phyloP scores from a whole-genome alignment of 176 grass and related monocot genomes.

The Thalia dealbata region DNA sequence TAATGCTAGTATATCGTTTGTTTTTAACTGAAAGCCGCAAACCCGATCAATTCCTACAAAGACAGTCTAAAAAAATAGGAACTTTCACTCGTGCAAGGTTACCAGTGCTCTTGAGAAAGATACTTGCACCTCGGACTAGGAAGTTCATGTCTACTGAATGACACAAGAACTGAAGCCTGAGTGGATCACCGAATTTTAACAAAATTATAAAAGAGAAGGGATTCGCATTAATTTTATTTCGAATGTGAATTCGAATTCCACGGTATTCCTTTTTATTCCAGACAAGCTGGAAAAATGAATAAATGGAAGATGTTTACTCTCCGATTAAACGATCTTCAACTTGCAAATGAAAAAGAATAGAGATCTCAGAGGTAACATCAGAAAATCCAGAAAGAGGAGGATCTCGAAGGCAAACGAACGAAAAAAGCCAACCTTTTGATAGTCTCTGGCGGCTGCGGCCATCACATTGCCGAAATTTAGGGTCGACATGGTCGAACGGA shows the following conservation, averaged over 20 bases:
- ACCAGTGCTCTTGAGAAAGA: not conserved
- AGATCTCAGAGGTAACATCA: not conserved
- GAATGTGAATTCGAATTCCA: too few relatives aligned
- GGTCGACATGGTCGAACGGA: constrained; percentile 67
- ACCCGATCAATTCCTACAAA: not conserved
- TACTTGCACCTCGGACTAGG: not conserved
- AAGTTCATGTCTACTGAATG: not conserved
- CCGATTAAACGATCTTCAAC: not conserved
- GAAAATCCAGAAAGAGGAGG: not conserved
- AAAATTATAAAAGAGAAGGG: not conserved
- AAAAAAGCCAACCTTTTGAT: constrained; percentile 58
- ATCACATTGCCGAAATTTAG: constrained; percentile 78
- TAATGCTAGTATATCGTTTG: not conserved
- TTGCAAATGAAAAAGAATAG: not conserved
- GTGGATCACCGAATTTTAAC: not conserved
- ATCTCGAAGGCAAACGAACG: not conserved
- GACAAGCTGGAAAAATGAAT: not conserved
- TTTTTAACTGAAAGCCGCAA: not conserved
- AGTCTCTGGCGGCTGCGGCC: constrained; percentile 77
- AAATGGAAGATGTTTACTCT: not conserved
- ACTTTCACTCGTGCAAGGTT: not conserved
- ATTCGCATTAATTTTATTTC: not conserved
- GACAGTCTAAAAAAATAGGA: not conserved
- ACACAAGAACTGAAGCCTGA: not conserved
- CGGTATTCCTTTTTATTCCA: not conserved